Evolutionary conservation across 768 basidiomycete genomes (phyloP).

Genomic region (Dentipellis fragilis): DNA sequence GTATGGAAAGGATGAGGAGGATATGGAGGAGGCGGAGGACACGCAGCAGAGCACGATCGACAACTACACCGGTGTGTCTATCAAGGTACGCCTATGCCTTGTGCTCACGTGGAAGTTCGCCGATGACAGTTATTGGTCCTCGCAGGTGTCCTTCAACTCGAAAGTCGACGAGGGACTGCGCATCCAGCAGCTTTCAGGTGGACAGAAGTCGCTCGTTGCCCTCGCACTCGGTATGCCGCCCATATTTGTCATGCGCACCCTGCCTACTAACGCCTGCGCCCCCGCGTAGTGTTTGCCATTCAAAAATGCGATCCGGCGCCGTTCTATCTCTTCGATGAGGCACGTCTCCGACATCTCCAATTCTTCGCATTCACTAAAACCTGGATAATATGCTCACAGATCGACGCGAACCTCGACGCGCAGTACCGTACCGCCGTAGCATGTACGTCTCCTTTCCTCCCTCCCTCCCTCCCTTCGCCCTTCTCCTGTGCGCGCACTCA

Average conservation of each 20-base stretch:
- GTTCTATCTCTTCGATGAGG: conserved; percentile 99
- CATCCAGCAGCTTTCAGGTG: conserved; percentile 94
- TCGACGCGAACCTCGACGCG: conserved; percentile 95
- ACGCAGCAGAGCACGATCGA: conserved; percentile 72
- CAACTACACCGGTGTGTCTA: conserved; percentile 94
- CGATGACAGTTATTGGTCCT: conserved; percentile 4
- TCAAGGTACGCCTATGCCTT: conserved; percentile 47
- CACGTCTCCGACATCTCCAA: conserved; percentile 14
- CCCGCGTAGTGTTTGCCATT: conserved; percentile 81
- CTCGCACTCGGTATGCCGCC: conserved; percentile 85
- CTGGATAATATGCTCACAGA: conserved; percentile 30
- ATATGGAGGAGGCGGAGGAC: conserved; percentile 63
- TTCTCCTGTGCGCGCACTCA: too few relatives aligned
- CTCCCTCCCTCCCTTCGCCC: neutral
- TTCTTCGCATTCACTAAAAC: neutral
- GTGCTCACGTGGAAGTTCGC: too few relatives aligned
- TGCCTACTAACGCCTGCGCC: conserved; percentile 1
- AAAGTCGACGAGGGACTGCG: conserved; percentile 94
- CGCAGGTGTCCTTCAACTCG: conserved; percentile 94
- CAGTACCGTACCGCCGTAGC: conserved; percentile 97
- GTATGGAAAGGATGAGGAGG: conserved; percentile 77
- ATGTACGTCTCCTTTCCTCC: conserved; percentile 38
- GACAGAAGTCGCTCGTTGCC: conserved; percentile 95
- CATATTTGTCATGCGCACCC: neutral
- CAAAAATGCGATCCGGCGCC: conserved; percentile 99